A percentile compares a stretch with the other conserved stretches of the same genome.
phyloP scores from a whole-genome alignment of 2,329 filamentous ascomycete species.

The Cordyceps farinosa region DNA sequence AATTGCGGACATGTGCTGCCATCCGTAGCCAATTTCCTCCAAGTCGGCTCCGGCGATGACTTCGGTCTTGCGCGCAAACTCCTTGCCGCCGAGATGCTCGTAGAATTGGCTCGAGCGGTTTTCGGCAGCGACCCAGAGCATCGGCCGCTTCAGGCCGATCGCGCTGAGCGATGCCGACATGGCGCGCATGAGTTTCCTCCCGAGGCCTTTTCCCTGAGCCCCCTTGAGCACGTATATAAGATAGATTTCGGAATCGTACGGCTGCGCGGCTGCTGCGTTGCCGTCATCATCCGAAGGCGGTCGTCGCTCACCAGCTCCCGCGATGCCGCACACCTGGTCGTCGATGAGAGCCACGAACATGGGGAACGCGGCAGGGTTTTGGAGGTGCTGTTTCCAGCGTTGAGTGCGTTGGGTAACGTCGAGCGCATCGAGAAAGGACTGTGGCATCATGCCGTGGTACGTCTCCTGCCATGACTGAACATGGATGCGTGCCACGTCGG shows the following conservation, averaged over 20 bases:
- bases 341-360: not conserved
- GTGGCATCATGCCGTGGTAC: not conserved
- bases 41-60: not conserved
- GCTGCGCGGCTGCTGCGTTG: not conserved
- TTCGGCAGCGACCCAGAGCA: slow-evolving; percentile 8
- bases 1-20: not conserved
- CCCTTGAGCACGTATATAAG: not conserved
- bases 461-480: slow-evolving; percentile 14
- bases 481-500: slow-evolving; percentile 11
- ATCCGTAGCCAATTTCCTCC: not conserved
- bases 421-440: slow-evolving; percentile 7
- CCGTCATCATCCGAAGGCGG: not conserved
- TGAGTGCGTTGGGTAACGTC: not conserved
- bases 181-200: slow-evolving; percentile 2
- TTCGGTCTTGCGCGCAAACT: slow-evolving; percentile 4
- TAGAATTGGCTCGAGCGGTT: slow-evolving; percentile 2
- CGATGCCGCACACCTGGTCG: slow-evolving; percentile 5
- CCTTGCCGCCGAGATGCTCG: slow-evolving; percentile 8
- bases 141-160: slow-evolving; percentile 9
- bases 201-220: slow-evolving; percentile 1
- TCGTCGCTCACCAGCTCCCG: not conserved
- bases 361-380: not conserved
- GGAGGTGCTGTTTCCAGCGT: not conserved
- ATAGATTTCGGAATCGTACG: not conserved
- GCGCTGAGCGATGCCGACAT: not conserved